These are phyloP conservation scores for Psidium guajava DNA, from an alignment of 345 rosid genomes.

Conservation along the genomic window DNA sequence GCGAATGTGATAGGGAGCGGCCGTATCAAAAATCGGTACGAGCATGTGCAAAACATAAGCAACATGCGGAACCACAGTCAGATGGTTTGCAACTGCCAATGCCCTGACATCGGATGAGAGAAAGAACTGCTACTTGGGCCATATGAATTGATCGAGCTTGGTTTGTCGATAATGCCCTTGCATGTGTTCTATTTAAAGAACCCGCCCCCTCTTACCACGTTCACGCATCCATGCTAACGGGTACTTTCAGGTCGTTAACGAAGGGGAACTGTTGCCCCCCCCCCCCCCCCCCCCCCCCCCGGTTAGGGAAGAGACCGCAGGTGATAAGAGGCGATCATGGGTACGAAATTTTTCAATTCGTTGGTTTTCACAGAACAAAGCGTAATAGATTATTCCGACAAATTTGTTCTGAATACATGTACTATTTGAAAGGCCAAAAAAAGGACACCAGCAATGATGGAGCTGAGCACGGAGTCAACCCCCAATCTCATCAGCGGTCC, in stretches of 20 bases:
- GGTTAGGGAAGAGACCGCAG: no score
- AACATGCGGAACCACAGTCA: background rate
- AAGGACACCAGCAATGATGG: background rate
- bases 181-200: no score
- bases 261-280: no score
- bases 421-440: background rate
- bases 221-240: background rate
- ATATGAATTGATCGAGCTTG: background rate
- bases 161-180: background rate
- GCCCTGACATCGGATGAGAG: background rate
- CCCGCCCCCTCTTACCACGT: no score
- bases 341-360: no score
- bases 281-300: no score
- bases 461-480: background rate
- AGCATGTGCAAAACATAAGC: background rate
- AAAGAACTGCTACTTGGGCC: background rate
- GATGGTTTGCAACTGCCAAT: background rate
- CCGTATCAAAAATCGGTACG: background rate
- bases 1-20: fast-evolving
- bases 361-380: no score
- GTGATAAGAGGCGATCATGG: no score
- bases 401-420: background rate
- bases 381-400: no score
- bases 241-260: background rate
- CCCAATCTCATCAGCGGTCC: no score